phyloP scores from a whole-genome alignment of 2,329 filamentous ascomycete species.

The Teratosphaeria pseudoeucalypti region DNA sequence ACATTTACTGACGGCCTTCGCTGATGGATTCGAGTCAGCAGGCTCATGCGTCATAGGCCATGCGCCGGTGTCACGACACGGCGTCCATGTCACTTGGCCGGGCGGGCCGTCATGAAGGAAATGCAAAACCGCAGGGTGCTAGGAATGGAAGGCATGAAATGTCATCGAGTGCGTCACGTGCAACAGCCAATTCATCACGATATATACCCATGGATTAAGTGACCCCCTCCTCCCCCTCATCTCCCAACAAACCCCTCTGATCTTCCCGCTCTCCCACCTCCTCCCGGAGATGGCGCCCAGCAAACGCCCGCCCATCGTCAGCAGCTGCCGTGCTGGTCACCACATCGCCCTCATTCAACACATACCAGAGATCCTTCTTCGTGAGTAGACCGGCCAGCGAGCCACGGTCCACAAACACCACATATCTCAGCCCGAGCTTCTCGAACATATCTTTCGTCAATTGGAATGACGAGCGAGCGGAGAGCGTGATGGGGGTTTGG shows the following conservation, averaged over 20 bases:
- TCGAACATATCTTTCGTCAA: slow-evolving; percentile 91
- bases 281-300: slow-evolving; percentile 27
- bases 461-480: slow-evolving; percentile 63
- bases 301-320: slow-evolving; percentile 13
- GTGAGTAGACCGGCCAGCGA: slow-evolving; percentile 76
- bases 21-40: too few relatives aligned
- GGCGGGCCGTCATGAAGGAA: too few relatives aligned
- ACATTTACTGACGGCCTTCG: too few relatives aligned
- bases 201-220: not conserved
- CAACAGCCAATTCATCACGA: too few relatives aligned
- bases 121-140: too few relatives aligned
- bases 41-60: too few relatives aligned
- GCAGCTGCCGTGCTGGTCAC: not conserved
- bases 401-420: slow-evolving; percentile 76
- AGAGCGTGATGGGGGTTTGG: slow-evolving; percentile 87
- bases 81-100: too few relatives aligned
- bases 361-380: slow-evolving; percentile 95
- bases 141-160: too few relatives aligned
- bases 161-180: too few relatives aligned
- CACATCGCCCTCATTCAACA: slow-evolving; percentile 66
- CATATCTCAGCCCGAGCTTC: slow-evolving; percentile 81
- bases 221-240: not conserved
- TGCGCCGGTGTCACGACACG: too few relatives aligned
- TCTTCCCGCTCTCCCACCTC: slow-evolving; percentile 27
- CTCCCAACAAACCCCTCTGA: slow-evolving; percentile 29